Evolutionary conservation across 768 basidiomycete species (phyloP).

Genomic region (Coprinopsis marcescibilis): DNA sequence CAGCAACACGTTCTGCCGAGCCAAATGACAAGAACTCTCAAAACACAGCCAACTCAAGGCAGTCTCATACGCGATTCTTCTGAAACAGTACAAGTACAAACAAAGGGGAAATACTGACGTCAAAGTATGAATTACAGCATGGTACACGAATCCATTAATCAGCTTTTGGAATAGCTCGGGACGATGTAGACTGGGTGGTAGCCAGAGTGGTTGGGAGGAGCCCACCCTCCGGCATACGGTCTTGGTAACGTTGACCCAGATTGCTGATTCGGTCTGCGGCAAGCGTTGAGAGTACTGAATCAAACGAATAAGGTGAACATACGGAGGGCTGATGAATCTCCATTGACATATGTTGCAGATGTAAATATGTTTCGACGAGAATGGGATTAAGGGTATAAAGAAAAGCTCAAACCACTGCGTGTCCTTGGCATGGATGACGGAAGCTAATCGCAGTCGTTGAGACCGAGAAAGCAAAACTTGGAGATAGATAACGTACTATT

Average conservation of each 20-base stretch:
- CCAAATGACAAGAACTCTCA: too few relatives aligned
- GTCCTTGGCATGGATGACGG: conserved; percentile 57
- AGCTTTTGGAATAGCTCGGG: not conserved
- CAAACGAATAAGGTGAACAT: not conserved
- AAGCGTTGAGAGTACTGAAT: not conserved
- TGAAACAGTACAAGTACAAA: too few relatives aligned
- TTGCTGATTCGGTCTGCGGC: conserved; percentile 14
- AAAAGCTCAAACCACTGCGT: conserved; percentile 75
- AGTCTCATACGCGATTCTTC: too few relatives aligned
- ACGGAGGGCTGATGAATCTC: conserved; percentile 32
- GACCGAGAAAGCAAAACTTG: conserved; percentile 4
- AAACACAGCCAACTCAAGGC: too few relatives aligned
- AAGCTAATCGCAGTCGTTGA: conserved; percentile 32
- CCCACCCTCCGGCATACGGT: conserved; percentile 17
- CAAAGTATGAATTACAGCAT: not conserved
- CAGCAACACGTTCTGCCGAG: not conserved
- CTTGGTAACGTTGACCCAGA: conserved; percentile 29
- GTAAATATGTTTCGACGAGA: conserved; percentile 60
- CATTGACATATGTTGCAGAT: conserved; percentile 69
- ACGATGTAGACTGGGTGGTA: conserved; percentile 37
- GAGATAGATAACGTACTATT: not conserved
- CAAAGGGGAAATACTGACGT: too few relatives aligned
- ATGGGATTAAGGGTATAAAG: conserved; percentile 65
- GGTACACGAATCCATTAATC: too few relatives aligned
- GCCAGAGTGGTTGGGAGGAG: conserved; percentile 28